Base-by-base conservation (phyloP, 495 filamentous ascomycete genomes). In the Thermothielavioides terrestris region DNA sequence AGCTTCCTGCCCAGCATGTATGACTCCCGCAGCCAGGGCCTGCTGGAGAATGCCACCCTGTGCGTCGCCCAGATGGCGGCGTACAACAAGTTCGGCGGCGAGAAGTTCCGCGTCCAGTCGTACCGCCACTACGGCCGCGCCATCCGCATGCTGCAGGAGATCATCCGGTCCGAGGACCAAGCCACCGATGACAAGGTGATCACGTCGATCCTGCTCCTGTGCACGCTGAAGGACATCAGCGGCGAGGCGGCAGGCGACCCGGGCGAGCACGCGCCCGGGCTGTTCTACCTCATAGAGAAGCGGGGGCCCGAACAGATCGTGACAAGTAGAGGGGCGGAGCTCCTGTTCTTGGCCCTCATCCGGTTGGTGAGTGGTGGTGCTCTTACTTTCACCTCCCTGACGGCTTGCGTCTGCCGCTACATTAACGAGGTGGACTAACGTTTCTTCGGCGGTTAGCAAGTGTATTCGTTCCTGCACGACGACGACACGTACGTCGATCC, bases 61-160 rank as follows among this genome's bases (percentile, higher is more conserved):
- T 54, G 49, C 21, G 53, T 57, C 14, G 57, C 57, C 6, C 57
- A 60, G 39, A 56, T 54, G 57, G 57, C 54, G 14, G 57, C 57
- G 4, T 60, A 60, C 49, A 60, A 60, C 49, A 48, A 57, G n/a
- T 57, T 57, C 22, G 53, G 57, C 11, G 54, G 54, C 34, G 32
- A 50, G 11, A 47, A 50, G 20, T 60, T 60, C 36, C 41, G 54
- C 11, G n/a, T 53, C 2, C 46, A 54, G 39, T 53, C 57, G 6
- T 60, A 60, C 43, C 32, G 31, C 22, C 56, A 60, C 38, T 57
- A 46, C 12, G 34, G 44, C n/a, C 44, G 44, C 18, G 53, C 56
- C 21, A 14, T 59, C 15, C 44, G 41, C 6, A 50, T 32, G 35
- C 17, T 56, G 25, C 53, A 49, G 12, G 17, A 46, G 34, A 53